Base-by-base conservation (phyloP, 2,329 filamentous ascomycete species). In the Cladosporium austrohemisphaericum region DNA sequence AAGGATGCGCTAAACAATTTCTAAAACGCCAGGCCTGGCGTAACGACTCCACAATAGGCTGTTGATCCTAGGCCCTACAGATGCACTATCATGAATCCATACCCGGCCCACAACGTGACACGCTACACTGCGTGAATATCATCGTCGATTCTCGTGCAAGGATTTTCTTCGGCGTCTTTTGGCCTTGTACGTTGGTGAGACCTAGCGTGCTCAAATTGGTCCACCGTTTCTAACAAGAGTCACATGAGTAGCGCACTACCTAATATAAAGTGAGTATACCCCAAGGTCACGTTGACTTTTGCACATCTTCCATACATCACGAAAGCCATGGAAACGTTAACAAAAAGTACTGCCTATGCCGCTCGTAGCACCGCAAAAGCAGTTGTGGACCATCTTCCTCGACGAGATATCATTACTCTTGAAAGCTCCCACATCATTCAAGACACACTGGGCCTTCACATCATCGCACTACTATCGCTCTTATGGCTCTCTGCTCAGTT, bases 401-500 rank as follows among this genome's bases (percentile, higher is more conserved):
- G 11, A 38, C 35, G 8, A 38, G 35, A 29, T 8, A 5, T 29
- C 25, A 41, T 16, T 5, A 19, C 23, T 19, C 14, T 41, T 4
- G 23, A 41, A 13, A 41, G n/a, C 25, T 41, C 23, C 23, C 23
- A 26, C 38, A 41, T 41, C 8, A 6, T 41, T 18, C 11, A 41
- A 19, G 23, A 26, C 38, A 19, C 29, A 29, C 14, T 41, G 11
- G n/a, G 23, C 14, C n/a, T 26, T 14, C 31, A 41, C 23, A 29
- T 41, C 14, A 26, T 41, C 16, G 25, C 14, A 4, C 10, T 3
- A 14, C 5, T 29, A 9, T 41, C 38, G 13, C 38, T 41, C n/a
- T 18, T 41, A 4, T 41, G 38, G 38, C 9, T 41, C 38, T 29
- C 38, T 5, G 38, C 38, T 19, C 38, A 41, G n/a, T 31, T 29